Conservation (phyloP, 2,329 filamentous ascomycete species). For the Colletotrichum tropicicola region DNA sequence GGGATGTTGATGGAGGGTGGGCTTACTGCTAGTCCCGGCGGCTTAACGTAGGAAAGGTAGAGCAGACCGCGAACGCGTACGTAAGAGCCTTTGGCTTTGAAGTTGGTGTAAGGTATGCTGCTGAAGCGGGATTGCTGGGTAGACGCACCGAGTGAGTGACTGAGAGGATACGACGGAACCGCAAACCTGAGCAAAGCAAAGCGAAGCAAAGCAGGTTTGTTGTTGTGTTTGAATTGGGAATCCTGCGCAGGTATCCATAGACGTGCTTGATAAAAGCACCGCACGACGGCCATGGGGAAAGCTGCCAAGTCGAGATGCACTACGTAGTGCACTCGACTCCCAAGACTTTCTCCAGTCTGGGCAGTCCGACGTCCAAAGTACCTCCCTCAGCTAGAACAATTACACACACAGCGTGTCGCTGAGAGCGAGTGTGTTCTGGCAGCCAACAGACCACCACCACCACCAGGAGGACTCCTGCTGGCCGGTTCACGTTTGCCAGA, state of each 20-base stretch:
- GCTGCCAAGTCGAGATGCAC: neutral
- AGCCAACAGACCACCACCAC: too few relatives aligned
- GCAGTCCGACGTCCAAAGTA: neutral
- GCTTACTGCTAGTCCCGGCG: neutral
- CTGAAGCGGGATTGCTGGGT: neutral
- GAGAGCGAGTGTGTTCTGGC: neutral
- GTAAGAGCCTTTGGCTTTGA: neutral
- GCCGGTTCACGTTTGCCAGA: neutral
- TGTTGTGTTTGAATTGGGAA: neutral
- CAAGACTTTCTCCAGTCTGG: slow-evolving; percentile 8
- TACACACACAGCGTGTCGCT: neutral
- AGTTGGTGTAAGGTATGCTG: neutral
- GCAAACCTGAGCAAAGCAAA: neutral
- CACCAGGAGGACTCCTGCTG: too few relatives aligned
- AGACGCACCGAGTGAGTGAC: neutral
- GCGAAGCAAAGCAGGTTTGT: slow-evolving; percentile 12
- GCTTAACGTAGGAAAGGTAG: neutral
- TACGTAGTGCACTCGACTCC: slow-evolving; percentile 12
- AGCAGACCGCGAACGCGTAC: neutral
- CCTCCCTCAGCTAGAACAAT: neutral
- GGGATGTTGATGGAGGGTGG: slow-evolving; percentile 2
- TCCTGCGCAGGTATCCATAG: neutral
- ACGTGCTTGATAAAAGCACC: neutral
- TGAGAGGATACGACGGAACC: neutral
- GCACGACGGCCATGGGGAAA: neutral